Evolutionary conservation across 768 basidiomycete genomes (phyloP).

Genomic region (Serendipita indica): DNA sequence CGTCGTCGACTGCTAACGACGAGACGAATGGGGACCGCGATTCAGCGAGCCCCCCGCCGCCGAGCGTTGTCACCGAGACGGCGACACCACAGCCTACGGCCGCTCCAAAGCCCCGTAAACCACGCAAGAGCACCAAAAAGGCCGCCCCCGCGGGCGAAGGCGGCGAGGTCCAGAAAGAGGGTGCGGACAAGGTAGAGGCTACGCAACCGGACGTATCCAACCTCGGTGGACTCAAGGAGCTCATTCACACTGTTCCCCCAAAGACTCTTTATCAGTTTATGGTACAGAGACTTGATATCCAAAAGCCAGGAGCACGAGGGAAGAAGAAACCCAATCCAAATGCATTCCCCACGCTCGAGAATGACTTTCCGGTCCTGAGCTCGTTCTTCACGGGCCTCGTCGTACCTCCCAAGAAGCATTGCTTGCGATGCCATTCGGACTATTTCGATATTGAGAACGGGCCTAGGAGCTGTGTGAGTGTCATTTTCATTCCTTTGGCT

Average conservation of each 20-base stretch:
- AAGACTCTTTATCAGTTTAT: slow-evolving; percentile 52
- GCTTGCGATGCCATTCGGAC: slow-evolving; percentile 55
- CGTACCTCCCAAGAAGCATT: slow-evolving; percentile 57
- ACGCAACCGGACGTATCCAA: not conserved
- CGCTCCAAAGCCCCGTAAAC: not conserved
- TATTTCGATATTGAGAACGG: slow-evolving; percentile 60
- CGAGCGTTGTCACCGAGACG: not conserved
- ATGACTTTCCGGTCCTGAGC: slow-evolving; percentile 30
- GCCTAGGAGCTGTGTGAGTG: slow-evolving; percentile 43
- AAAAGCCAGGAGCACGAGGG: not conserved
- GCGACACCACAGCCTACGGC: not conserved
- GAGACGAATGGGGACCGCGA: not conserved
- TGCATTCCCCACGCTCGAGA: not conserved
- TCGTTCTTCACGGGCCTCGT: slow-evolving; percentile 46
- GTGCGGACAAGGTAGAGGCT: not conserved
- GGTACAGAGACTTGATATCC: slow-evolving; percentile 20
- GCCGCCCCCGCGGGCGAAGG: not conserved
- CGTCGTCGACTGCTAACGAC: not conserved
- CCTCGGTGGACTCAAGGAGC: slow-evolving; percentile 13
- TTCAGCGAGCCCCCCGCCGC: not conserved
- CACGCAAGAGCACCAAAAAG: not conserved
- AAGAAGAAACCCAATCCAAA: slow-evolving; percentile 5
- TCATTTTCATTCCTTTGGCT: not conserved
- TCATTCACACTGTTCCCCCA: slow-evolving; percentile 46
- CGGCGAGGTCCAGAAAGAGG: not conserved